These are phyloP conservation scores for Kitagawia praeruptora DNA, from an alignment of 129 eudicot genomes.

Conservation along the genomic window DNA sequence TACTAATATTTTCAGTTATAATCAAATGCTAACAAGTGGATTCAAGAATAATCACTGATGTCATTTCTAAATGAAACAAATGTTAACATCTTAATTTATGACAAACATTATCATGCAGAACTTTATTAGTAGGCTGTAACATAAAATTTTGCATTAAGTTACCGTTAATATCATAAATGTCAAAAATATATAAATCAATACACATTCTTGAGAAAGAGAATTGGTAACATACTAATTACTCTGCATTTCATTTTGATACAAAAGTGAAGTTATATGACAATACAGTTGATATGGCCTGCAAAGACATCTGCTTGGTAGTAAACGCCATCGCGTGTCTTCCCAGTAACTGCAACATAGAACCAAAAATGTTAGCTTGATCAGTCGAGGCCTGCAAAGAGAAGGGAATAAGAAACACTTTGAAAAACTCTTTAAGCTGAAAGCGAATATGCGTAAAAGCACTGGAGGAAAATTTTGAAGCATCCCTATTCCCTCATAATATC, in stretches of 20 bases:
- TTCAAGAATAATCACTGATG: not conserved
- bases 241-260: too few relatives aligned
- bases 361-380: not conserved
- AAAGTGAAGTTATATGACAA: too few relatives aligned
- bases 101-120: too few relatives aligned
- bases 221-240: too few relatives aligned
- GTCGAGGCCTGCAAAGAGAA: not conserved
- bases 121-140: too few relatives aligned
- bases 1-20: not conserved
- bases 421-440: not conserved
- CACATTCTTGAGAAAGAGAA: too few relatives aligned
- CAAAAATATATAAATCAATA: too few relatives aligned
- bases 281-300: too few relatives aligned
- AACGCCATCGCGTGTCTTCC: slow-evolving; percentile 38
- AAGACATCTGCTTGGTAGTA: slow-evolving; percentile 50
- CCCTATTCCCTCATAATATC: not conserved
- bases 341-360: not conserved
- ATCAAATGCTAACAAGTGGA: not conserved
- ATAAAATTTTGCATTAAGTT: too few relatives aligned
- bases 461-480: not conserved
- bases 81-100: not conserved
- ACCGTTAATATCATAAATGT: too few relatives aligned
- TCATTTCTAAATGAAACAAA: not conserved
- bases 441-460: not conserved
- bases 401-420: not conserved